Evolutionary conservation across 345 rosid genomes (phyloP).

Genomic region (Eucalyptus caleyi): DNA sequence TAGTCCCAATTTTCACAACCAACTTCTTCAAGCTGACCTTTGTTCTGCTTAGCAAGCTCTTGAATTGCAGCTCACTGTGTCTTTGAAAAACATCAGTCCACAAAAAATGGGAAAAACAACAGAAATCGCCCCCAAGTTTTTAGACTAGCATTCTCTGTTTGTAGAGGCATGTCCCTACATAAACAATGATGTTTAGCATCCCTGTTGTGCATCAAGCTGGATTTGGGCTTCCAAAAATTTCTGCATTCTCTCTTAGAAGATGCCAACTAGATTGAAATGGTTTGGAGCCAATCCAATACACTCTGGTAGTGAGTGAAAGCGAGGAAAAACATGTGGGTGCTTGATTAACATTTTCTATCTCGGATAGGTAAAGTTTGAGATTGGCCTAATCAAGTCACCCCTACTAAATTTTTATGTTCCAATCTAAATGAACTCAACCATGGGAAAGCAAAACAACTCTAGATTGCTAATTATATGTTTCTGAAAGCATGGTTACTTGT

Average conservation of each 20-base stretch:
- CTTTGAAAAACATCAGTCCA: background rate
- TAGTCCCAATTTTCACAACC: background rate
- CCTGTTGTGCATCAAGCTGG: background rate
- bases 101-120: background rate
- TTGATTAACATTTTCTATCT: too few species aligned
- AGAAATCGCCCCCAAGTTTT: background rate
- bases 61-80: background rate
- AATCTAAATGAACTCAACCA: background rate
- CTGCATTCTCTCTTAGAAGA: background rate
- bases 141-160: background rate
- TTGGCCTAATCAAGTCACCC: too few species aligned
- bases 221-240: background rate
- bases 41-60: background rate
- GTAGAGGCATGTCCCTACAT: background rate
- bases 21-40: background rate
- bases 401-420: background rate
- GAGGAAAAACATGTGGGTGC: background rate
- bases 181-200: background rate
- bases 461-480: background rate
- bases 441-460: background rate
- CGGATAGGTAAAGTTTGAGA: too few species aligned
- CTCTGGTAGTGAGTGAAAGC: background rate
- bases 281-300: background rate
- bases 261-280: background rate
- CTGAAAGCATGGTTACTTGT: background rate